Conservation (phyloP, 352 stramenopile genomes). For the Pythium rhizo-oryzae region DNA sequence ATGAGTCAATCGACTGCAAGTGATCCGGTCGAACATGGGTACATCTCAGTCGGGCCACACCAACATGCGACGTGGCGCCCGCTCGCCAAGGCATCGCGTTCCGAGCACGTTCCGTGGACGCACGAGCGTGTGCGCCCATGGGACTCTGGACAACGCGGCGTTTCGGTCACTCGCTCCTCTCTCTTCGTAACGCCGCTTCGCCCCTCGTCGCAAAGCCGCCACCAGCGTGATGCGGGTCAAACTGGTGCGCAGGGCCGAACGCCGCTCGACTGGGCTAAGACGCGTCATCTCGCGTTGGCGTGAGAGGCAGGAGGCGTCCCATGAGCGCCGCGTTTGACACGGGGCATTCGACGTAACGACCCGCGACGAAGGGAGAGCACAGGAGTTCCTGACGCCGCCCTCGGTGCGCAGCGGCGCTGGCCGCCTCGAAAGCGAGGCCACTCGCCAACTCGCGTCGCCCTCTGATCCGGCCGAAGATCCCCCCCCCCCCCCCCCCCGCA, state of each 20-base stretch:
- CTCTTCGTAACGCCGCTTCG: background rate
- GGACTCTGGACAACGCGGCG: background rate
- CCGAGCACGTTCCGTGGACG: background rate
- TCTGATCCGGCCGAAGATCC: background rate
- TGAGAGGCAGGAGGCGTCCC: too few relatives aligned
- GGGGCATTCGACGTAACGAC: too few relatives aligned
- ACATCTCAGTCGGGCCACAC: background rate
- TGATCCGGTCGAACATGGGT: constrained; percentile 12
- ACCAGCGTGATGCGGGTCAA: constrained; percentile 7
- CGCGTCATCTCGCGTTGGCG: too few relatives aligned
- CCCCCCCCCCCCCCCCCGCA: background rate
- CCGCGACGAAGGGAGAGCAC: too few relatives aligned
- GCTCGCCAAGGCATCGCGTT: background rate
- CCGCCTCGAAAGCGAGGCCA: too few relatives aligned
- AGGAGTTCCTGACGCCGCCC: too few relatives aligned
- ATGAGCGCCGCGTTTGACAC: too few relatives aligned
- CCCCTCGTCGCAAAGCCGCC: background rate
- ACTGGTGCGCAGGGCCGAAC: too few relatives aligned
- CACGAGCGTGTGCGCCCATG: background rate
- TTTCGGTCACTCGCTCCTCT: background rate
- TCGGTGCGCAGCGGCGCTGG: too few relatives aligned
- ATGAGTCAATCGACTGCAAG: background rate
- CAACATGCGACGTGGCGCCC: too few relatives aligned
- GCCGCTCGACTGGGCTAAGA: background rate
- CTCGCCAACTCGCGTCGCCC: too few relatives aligned